Conservation (phyloP, 1,139 yeast species). For the Kodamaea derodonti region DNA sequence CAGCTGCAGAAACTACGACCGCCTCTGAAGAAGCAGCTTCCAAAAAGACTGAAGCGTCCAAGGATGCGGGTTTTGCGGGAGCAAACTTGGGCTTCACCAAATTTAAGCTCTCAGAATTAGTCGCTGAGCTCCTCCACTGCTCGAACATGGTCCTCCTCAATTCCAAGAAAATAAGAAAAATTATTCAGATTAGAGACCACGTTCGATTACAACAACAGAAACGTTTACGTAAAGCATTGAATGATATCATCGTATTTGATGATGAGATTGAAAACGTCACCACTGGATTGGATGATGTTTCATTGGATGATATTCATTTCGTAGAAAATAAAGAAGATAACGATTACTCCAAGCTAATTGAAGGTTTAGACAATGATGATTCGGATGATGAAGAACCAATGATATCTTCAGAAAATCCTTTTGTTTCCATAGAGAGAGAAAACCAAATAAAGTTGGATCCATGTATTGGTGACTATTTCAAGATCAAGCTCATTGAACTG, state of each 20-base stretch:
- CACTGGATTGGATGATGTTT: constrained; percentile 36
- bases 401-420: constrained; percentile 45
- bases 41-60: constrained; percentile 12
- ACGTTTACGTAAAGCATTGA: constrained; percentile 32
- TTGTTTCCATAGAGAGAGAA: constrained; percentile 41
- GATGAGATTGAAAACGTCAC: constrained; percentile 23
- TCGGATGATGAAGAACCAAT: constrained; percentile 48
- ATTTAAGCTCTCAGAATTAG: constrained; percentile 41
- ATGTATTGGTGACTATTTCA: constrained; percentile 44
- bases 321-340: constrained; percentile 9
- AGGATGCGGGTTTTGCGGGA: no score
- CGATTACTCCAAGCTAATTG: constrained; percentile 5
- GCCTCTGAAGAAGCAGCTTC: constrained; percentile 26
- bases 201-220: constrained; percentile 29
- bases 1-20: no score
- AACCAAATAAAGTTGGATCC: constrained; percentile 30
- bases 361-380: constrained; percentile 20
- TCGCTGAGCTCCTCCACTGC: constrained; percentile 47
- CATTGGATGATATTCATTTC: constrained; percentile 31
- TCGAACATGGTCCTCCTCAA: constrained; percentile 47
- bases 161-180: constrained; percentile 34
- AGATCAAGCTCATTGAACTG: constrained; percentile 41
- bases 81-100: constrained; percentile 38
- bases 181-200: constrained; percentile 34
- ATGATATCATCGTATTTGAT: constrained; percentile 19